Evolutionary conservation across 768 basidiomycete species (phyloP).

Genomic region (Hygrophorus russula): DNA sequence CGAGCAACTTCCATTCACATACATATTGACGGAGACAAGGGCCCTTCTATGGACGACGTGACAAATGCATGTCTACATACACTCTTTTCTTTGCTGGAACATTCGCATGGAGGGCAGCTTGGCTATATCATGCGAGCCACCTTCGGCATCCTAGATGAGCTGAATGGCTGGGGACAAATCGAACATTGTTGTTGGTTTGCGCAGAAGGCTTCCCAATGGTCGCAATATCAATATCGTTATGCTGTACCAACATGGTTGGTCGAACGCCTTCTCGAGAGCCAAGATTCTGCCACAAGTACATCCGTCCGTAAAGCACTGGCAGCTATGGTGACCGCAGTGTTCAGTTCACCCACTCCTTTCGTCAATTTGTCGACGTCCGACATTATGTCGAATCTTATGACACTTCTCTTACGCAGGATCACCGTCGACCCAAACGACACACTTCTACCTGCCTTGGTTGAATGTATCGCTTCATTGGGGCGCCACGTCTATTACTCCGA

Average conservation of each 20-base stretch:
- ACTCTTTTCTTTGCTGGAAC: slow-evolving; percentile 58
- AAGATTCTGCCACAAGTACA: slow-evolving; percentile 36
- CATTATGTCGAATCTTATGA: slow-evolving; percentile 68
- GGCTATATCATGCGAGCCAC: slow-evolving; percentile 61
- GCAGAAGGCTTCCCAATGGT: slow-evolving; percentile 71
- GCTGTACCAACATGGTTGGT: slow-evolving; percentile 79
- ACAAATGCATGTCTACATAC: slow-evolving; percentile 63
- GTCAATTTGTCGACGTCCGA: slow-evolving; percentile 89
- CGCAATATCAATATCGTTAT: slow-evolving; percentile 89
- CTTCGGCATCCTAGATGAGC: slow-evolving; percentile 54
- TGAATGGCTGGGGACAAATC: slow-evolving; percentile 51
- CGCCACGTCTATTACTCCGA: slow-evolving; percentile 93
- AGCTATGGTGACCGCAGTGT: slow-evolving; percentile 74
- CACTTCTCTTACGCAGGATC: slow-evolving; percentile 61
- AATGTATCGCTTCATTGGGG: slow-evolving; percentile 75
- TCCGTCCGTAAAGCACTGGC: slow-evolving; percentile 50
- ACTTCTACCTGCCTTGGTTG: slow-evolving; percentile 56
- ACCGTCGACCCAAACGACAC: slow-evolving; percentile 50
- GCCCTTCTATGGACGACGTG: slow-evolving; percentile 66
- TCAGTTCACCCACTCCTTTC: slow-evolving; percentile 71
- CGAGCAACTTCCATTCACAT: slow-evolving; percentile 84
- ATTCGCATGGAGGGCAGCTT: slow-evolving; percentile 69
- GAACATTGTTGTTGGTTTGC: slow-evolving; percentile 79
- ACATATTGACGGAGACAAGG: slow-evolving; percentile 81
- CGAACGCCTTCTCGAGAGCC: slow-evolving; percentile 58